Evolutionary conservation across 2,329 filamentous ascomycete species (phyloP), one percentile per base, ranked within the genome.

Genomic region (Torrubiella hemipterigena): DNA sequence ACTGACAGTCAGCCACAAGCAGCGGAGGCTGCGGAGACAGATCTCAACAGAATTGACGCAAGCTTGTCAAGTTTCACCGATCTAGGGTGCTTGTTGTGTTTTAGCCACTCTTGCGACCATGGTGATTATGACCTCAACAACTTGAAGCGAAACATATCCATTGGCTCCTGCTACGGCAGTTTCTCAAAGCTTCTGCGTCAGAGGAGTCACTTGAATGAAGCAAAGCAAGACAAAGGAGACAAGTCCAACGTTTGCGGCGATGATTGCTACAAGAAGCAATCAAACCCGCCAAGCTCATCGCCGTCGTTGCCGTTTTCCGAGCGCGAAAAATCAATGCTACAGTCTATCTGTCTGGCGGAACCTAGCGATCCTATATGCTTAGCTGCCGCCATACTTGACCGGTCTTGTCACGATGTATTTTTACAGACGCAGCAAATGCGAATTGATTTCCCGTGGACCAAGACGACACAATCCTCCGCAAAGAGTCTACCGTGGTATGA

Each of bases 101-200:
- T 63, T 42, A 67, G 67, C 30, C 65, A 74, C 45, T 72, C 69
- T 10, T 76, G 71, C 36, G 71, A 75, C 42, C 71, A 76, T 38
- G 71, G 70, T 27, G 69, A 73, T 32, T 73, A 72, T 31, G 65
- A 70, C 33, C 63, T 66, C 30, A 67, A 51, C 28, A 61, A 62
- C 27, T 46, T 69, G 36, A 67, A 71, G 42, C 59, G 65, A 20
- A 66, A 63, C 4, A 68, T 73, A 42, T 69, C 67, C 4, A 54
- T 73, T 13, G 23, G 23, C 6, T 21, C 19, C 9, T 30, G 24
- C 29, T 32, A 19, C 18, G 17, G 27, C 3, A 24, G 38, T 18
- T 29, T 35, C n/a, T 22, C 31, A 12, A 13, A 27, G 20, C 17
- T 31, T 11, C 25, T 19, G 22, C 29, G 29, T 18, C 23, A 30